Percentiles rank a stretch among this genome's conserved stretches.
These are phyloP conservation scores for Ophiosphaerella herpotricha DNA, from an alignment of 2,329 filamentous ascomycete genomes.

Conservation along the genomic window DNA sequence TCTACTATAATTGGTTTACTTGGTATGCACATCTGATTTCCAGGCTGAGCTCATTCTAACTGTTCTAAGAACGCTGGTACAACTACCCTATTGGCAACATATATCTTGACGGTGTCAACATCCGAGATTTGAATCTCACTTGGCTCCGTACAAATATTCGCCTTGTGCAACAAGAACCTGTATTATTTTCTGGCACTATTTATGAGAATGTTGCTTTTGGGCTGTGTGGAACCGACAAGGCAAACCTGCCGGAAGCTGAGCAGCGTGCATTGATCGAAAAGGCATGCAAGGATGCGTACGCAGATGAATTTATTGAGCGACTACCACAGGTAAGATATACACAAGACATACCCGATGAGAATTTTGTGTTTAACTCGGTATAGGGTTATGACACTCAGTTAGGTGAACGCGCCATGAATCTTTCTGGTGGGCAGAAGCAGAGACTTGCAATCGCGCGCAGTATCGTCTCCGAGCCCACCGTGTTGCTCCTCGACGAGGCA, in stretches of 20 bases:
- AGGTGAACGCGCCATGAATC: conserved; percentile 85
- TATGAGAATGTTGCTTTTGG: conserved; percentile 85
- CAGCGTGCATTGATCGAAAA: conserved; percentile 72
- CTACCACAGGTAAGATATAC: conserved; percentile 52
- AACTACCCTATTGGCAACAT: conserved; percentile 33
- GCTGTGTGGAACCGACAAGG: conserved; percentile 68
- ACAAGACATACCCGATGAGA: too few species aligned
- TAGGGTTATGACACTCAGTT: conserved; percentile 90
- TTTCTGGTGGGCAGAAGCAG: conserved; percentile 95
- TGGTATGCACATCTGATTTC: conserved; percentile 60
- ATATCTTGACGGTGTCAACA: conserved; percentile 57
- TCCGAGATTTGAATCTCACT: conserved; percentile 77
- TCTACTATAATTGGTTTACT: conserved; percentile 84
- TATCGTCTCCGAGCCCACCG: conserved; percentile 84
- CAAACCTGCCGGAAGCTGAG: conserved; percentile 57
- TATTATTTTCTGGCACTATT: conserved; percentile 86
- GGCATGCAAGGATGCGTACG: conserved; percentile 90
- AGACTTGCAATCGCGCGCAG: conserved; percentile 91
- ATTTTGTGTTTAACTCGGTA: conserved; percentile 48
- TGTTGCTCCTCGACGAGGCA: conserved; percentile 83
- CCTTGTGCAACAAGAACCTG: conserved; percentile 88
- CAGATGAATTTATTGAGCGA: conserved; percentile 81
- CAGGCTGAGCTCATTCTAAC: conserved; percentile 85
- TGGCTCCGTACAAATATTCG: conserved; percentile 93
- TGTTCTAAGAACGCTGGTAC: conserved; percentile 60